Evolutionary conservation across 106 monocot genomes (phyloP).

Genomic region (Dendrobium chrysotoxum): DNA sequence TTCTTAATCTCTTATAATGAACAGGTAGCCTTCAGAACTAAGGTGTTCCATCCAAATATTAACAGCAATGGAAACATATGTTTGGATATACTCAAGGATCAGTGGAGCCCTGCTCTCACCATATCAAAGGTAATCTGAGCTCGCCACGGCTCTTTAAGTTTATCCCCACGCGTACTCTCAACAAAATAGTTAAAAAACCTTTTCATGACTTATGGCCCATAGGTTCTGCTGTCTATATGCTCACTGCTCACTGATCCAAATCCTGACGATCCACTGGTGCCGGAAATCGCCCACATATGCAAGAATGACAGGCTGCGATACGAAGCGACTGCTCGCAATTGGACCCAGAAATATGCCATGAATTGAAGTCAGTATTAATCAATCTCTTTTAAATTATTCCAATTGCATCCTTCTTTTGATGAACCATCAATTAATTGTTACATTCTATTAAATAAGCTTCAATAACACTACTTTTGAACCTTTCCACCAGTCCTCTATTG

Average conservation of each 20-base stretch:
- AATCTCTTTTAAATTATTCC: background rate
- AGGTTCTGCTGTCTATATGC: constrained; percentile 8
- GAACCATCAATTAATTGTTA: background rate
- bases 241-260: constrained; percentile 47
- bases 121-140: constrained; percentile 13
- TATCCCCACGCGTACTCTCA: too few species aligned
- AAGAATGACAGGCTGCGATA: constrained; percentile 30
- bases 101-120: constrained; percentile 23
- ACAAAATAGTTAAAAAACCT: too few species aligned
- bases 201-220: background rate
- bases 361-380: background rate
- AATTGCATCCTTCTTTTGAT: background rate
- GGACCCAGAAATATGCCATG: constrained; percentile 58
- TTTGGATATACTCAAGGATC: constrained; percentile 25
- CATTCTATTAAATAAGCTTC: background rate
- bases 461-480: background rate
- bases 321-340: constrained; percentile 39
- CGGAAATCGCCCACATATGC: constrained; percentile 54
- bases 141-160: too few species aligned
- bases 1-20: background rate
- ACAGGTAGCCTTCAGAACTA: constrained; percentile 28
- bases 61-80: constrained; percentile 25
- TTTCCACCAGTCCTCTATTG: background rate
- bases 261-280: constrained; percentile 47
- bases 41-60: constrained; percentile 24